Conservation (phyloP, 495 filamentous ascomycete species). For the Pseudomonodictys pantanalensis region DNA sequence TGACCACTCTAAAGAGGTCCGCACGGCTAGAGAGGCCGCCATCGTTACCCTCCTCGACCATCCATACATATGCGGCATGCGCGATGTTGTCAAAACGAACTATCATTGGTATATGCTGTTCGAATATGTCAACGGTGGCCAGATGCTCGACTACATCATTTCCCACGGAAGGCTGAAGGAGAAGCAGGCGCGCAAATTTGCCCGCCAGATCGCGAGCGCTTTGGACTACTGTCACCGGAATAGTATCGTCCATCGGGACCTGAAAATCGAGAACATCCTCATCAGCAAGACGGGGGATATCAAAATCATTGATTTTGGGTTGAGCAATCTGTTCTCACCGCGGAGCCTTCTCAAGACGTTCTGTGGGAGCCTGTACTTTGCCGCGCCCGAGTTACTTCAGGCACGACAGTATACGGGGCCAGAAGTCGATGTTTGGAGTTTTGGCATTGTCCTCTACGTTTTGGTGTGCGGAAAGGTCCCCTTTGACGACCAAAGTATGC, state of each 20-base stretch:
- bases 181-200: conserved; percentile 97
- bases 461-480: conserved; percentile 97
- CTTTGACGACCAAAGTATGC: conserved; percentile 99
- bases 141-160: conserved; percentile 99
- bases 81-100: conserved; percentile 89
- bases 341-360: conserved; percentile 89
- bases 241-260: conserved; percentile 94
- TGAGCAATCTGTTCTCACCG: conserved; percentile 95
- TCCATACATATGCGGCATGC: conserved; percentile 94
- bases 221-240: conserved; percentile 98
- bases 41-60: conserved; percentile 95
- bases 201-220: conserved; percentile 95
- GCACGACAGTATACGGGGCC: conserved; percentile 92
- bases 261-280: conserved; percentile 99
- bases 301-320: conserved; percentile 98
- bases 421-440: conserved; percentile 98
- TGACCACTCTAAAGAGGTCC: conserved; percentile 93
- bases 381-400: conserved; percentile 90
- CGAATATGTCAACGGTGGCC: conserved; percentile 97
- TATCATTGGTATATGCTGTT: conserved; percentile 99
- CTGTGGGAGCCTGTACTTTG: conserved; percentile 97
- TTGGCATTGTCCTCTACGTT: conserved; percentile 98
- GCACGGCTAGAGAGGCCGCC: conserved; percentile 92
- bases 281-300: conserved; percentile 99
- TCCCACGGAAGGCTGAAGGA: conserved; percentile 96